phyloP scores from a whole-genome alignment of 306 rosid species.

The Medicago ruthenica region DNA sequence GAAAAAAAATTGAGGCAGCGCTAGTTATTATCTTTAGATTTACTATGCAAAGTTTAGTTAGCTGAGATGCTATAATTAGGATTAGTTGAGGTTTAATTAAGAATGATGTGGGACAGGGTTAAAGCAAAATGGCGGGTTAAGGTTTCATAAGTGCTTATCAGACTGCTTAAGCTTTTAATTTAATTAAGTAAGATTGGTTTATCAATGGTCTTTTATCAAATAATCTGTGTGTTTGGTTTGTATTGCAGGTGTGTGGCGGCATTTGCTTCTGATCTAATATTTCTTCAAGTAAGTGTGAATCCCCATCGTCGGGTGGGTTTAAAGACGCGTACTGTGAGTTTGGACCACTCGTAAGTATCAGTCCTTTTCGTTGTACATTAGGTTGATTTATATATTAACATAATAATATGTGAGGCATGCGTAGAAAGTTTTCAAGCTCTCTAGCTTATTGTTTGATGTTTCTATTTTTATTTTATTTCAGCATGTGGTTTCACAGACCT shows the following conservation, averaged over 20 bases:
- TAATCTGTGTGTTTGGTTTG: slow-evolving; percentile 24
- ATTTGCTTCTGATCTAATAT: slow-evolving; percentile 83
- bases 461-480: slow-evolving; percentile 44
- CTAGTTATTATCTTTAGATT: too few relatives aligned
- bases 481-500: slow-evolving; percentile 93
- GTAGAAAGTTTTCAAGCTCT: slow-evolving; percentile 28
- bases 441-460: slow-evolving; percentile 9
- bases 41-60: too few relatives aligned
- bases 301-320: slow-evolving; percentile 77
- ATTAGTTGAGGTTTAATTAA: too few relatives aligned
- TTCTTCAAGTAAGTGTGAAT: slow-evolving; percentile 73
- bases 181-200: too few relatives aligned
- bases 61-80: too few relatives aligned
- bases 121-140: too few relatives aligned
- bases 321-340: slow-evolving; percentile 73
- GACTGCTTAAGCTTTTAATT: too few relatives aligned
- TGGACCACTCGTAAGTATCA: slow-evolving; percentile 91
- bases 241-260: slow-evolving; percentile 90
- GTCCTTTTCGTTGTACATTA: slow-evolving; percentile 20
- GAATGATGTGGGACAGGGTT: too few relatives aligned
- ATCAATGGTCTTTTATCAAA: slow-evolving; percentile 23
- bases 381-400: slow-evolving; percentile 28
- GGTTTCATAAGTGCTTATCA: too few relatives aligned
- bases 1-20: too few relatives aligned
- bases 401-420: slow-evolving; percentile 17